Evolutionary conservation across 2,329 filamentous ascomycete species (phyloP), one percentile per base, ranked within the genome.

Genomic region (Curvularia eragrostidis): DNA sequence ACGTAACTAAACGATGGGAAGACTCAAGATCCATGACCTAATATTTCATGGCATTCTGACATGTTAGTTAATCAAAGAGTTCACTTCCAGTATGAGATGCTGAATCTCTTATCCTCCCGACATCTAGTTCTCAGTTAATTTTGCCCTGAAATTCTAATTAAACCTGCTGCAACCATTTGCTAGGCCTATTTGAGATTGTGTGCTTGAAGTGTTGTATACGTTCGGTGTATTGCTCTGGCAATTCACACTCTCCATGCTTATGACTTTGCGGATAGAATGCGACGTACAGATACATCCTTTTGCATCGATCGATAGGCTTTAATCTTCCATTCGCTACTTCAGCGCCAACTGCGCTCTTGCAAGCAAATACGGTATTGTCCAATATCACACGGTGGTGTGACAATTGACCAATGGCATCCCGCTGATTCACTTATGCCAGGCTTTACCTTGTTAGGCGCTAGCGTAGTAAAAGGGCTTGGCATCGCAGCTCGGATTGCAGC

Each of bases 401-500:
- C 34, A 5, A 38, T 26, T 49, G 47, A 28, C 47, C 47, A 49
- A 49, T 49, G 12, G 47, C 21, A 21, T 24, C 13, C 9, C 13
- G 32, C 32, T 49, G 47, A 49, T 49, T 49, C 47, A n/a, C 15
- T 18, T 18, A 8, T 26, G 7, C 13, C 15, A 9, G n/a, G 3
- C 36, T 30, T 54, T 54, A 12, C 54, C 50, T 30, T 19, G 24
- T 44, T 48, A 10, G n/a, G 50, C n/a, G 38, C 38, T 43, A 48
- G 43, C 15, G 32, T 9, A 26, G 34, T 3, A 12, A 48, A 54
- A 48, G 43, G 39, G 43, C 56, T 58, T 58, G 56, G 56, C 56
- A 55, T 32, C 23, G 51, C 49, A 64, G 63, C 63, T 63, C 57
- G 56, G 54, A 55, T 54, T 42, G 41, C 54, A 61, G 51, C 63